Conservation (phyloP, 1,284 basidiomycete species). For the Apiotrichum montevideense region DNA sequence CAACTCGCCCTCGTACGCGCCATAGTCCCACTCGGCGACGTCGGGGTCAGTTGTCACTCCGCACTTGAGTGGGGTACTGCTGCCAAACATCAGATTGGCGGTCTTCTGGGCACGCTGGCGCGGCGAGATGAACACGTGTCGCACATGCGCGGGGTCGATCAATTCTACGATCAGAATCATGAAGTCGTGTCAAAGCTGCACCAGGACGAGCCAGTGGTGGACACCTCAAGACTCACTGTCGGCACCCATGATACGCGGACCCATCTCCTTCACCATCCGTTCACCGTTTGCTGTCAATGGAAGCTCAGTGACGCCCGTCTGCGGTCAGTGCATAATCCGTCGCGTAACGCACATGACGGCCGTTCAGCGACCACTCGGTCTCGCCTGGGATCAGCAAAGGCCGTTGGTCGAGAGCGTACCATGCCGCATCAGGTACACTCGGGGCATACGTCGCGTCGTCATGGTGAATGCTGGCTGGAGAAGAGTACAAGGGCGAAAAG, state of each 20-base stretch:
- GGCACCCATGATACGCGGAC: conserved; percentile 61
- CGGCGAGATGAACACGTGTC: conserved; percentile 73
- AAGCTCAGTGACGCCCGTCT: conserved; percentile 86
- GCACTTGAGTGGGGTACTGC: conserved; percentile 29
- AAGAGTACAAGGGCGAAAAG: neutral
- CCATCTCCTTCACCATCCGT: conserved; percentile 62
- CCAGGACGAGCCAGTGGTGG: too few species aligned
- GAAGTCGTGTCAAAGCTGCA: too few species aligned
- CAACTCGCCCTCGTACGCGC: conserved; percentile 77
- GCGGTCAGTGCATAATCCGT: neutral
- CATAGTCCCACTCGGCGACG: conserved; percentile 76
- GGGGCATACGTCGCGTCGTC: conserved; percentile 40
- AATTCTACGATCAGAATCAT: conserved; percentile 52
- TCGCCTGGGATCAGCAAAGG: conserved; percentile 56
- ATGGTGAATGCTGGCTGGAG: neutral
- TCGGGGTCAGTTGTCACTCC: conserved; percentile 37
- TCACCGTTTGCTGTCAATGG: conserved; percentile 78
- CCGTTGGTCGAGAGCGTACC: conserved; percentile 15
- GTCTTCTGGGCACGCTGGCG: conserved; percentile 75
- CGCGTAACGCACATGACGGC: too few species aligned
- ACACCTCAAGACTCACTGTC: conserved; percentile 57
- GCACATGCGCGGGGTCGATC: conserved; percentile 73
- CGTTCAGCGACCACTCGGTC: conserved; percentile 90
- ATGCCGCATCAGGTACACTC: conserved; percentile 47
- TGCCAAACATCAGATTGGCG: conserved; percentile 59